phyloP scores from a whole-genome alignment of 2,329 filamentous ascomycete genomes.

The Sarocladiaceae sp. region DNA sequence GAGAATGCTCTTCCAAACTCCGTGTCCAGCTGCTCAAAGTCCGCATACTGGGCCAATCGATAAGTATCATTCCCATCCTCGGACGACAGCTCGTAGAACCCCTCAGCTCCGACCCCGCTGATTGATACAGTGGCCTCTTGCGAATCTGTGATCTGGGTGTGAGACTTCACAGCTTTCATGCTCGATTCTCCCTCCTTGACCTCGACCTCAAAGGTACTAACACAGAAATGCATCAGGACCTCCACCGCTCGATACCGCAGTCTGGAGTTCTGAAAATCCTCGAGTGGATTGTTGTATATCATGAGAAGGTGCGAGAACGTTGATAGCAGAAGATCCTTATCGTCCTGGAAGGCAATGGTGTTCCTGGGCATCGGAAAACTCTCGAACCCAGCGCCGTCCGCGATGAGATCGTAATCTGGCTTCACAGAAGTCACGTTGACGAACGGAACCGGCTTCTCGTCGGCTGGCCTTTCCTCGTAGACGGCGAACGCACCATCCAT shows the following conservation, averaged over 20 bases:
- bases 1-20: conserved; percentile 6
- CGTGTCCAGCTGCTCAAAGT: neutral
- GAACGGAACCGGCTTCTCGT: neutral
- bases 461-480: neutral
- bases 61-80: conserved; percentile 2
- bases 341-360: neutral
- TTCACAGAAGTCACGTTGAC: conserved; percentile 10
- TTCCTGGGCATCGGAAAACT: neutral
- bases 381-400: neutral
- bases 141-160: neutral
- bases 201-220: conserved; percentile 12
- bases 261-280: neutral
- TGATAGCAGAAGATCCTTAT: neutral
- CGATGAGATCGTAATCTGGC: neutral
- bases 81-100: neutral
- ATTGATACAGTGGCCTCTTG: neutral
- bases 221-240: conserved; percentile 14
- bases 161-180: neutral
- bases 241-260: conserved; percentile 11
- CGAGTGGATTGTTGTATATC: conserved; percentile 5
- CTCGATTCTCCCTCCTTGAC: conserved; percentile 5
- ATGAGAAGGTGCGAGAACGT: conserved; percentile 10
- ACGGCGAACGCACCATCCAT: neutral
- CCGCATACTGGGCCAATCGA: neutral
- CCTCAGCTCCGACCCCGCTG: neutral